phyloP scores from a whole-genome alignment of 1,284 basidiomycete genomes.

The Microbotryum intermedium region DNA sequence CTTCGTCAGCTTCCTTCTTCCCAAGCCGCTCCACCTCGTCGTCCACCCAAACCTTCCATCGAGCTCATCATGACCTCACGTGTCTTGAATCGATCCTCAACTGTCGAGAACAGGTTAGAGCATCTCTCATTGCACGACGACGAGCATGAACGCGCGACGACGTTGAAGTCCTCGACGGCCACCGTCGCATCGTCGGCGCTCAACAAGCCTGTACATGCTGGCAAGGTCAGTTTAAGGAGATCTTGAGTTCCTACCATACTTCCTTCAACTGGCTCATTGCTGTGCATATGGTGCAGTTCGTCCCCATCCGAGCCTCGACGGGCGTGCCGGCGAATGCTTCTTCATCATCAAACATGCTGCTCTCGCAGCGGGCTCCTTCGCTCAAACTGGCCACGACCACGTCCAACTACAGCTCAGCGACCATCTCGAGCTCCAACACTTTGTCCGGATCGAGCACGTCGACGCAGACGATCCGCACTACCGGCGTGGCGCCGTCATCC shows the following conservation, averaged over 20 bases:
- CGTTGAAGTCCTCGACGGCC: background rate
- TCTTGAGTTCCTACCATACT: too few species aligned
- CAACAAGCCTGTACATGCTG: background rate
- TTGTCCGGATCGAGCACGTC: background rate
- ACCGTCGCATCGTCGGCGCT: background rate
- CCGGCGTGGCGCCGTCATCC: background rate
- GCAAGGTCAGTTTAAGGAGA: background rate
- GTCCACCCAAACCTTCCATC: background rate
- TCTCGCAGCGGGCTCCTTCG: slow-evolving; percentile 8
- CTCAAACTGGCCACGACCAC: slow-evolving; percentile 18
- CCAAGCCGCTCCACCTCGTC: too few species aligned
- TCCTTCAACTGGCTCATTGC: background rate
- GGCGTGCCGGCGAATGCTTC: background rate
- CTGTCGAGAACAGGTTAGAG: slow-evolving; percentile 25
- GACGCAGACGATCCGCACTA: background rate
- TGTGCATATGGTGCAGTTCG: slow-evolving; percentile 1
- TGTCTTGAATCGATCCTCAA: slow-evolving; percentile 8
- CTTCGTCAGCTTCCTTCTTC: too few species aligned
- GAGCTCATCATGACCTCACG: slow-evolving; percentile 13
- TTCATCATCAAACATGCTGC: slow-evolving; percentile 24
- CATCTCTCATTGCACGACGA: slow-evolving; percentile 11
- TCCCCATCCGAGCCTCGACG: slow-evolving; percentile 10
- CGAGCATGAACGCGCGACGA: background rate
- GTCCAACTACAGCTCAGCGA: background rate
- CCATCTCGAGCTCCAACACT: background rate